Conservation (phyloP, 805 yeast species). For the Dipodascus albidus region DNA sequence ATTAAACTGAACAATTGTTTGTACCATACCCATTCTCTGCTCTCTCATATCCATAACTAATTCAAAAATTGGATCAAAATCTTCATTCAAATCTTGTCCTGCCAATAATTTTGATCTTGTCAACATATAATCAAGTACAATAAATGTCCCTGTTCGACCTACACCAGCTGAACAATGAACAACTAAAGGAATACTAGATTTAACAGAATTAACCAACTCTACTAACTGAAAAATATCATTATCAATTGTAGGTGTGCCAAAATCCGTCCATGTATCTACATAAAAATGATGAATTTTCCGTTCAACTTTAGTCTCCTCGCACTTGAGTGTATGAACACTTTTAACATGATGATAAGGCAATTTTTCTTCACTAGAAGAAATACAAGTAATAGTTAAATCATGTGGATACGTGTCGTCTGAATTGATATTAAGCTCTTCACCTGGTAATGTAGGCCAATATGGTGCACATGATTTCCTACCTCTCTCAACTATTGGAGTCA, state of each 20-base stretch:
- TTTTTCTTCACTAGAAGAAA: no score
- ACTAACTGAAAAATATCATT: conserved; percentile 46
- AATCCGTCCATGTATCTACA: conserved; percentile 73
- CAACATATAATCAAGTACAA: conserved; percentile 49
- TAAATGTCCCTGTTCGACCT: conserved; percentile 88
- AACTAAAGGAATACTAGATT: conserved; percentile 42
- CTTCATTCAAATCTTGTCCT: conserved; percentile 27
- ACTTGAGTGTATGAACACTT: background rate
- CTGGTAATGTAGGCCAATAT: conserved; percentile 51
- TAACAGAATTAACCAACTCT: conserved; percentile 32
- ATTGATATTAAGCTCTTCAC: conserved; percentile 8
- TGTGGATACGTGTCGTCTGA: conserved; percentile 4
- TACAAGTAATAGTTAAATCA: background rate
- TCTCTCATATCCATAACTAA: conserved; percentile 26
- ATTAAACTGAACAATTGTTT: conserved; percentile 26
- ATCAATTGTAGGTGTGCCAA: conserved; percentile 45
- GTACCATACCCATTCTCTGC: conserved; percentile 34
- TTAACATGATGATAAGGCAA: background rate
- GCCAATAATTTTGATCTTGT: conserved; percentile 8
- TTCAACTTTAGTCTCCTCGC: conserved; percentile 5
- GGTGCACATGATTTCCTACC: background rate
- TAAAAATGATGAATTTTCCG: conserved; percentile 50
- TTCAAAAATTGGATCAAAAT: conserved; percentile 18
- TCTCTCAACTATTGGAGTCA: conserved; percentile 34
- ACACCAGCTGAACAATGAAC: conserved; percentile 97